Conservation (phyloP, 768 basidiomycete genomes). For the Sarcodon aspratus region DNA sequence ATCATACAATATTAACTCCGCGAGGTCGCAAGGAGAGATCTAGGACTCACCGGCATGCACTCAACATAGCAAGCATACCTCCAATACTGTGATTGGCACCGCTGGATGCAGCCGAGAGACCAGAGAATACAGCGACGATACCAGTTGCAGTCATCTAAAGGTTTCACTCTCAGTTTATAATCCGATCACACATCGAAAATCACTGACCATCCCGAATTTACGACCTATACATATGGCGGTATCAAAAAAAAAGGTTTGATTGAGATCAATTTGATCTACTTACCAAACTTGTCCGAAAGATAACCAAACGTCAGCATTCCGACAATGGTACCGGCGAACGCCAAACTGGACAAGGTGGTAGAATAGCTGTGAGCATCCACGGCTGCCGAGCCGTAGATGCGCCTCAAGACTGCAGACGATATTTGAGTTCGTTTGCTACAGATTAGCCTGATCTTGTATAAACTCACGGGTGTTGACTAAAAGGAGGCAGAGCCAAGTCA, state of each 20-base stretch:
- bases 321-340: constrained; percentile 79
- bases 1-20: not conserved
- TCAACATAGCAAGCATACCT: constrained; percentile 71
- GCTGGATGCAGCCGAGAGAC: constrained; percentile 69
- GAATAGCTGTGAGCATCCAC: constrained; percentile 46
- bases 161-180: not conserved
- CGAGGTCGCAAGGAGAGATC: not conserved
- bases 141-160: constrained; percentile 66
- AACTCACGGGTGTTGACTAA: constrained; percentile 59
- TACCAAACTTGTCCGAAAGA: constrained; percentile 77
- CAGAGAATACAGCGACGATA: constrained; percentile 79
- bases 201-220: constrained; percentile 79
- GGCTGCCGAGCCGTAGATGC: constrained; percentile 51
- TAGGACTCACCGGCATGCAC: constrained; percentile 52
- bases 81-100: constrained; percentile 63
- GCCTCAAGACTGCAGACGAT: constrained; percentile 43
- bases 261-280: constrained; percentile 12
- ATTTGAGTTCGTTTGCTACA: not conserved
- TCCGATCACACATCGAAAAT: not conserved
- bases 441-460: not conserved
- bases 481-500: constrained; percentile 1
- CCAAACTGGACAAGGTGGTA: constrained; percentile 52
- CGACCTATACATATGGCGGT: constrained; percentile 13
- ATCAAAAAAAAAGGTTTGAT: not conserved
- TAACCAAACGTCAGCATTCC: constrained; percentile 81